These are phyloP conservation scores for Dioszegia aurantiaca DNA, from an alignment of 768 basidiomycete species.

Conservation along the genomic window DNA sequence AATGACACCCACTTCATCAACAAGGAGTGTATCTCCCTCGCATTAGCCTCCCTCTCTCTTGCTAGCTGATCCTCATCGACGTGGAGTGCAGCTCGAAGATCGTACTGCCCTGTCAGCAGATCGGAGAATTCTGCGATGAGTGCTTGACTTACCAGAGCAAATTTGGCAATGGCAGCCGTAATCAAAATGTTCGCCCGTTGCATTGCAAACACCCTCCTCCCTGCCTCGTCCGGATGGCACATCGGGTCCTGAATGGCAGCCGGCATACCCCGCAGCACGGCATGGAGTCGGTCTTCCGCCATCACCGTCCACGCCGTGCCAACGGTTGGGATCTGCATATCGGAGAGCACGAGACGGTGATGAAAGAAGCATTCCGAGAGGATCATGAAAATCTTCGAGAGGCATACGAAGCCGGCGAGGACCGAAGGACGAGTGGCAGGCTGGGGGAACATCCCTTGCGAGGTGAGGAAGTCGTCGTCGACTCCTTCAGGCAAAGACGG, in stretches of 20 bases:
- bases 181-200: constrained; percentile 47
- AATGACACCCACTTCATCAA: constrained; percentile 33
- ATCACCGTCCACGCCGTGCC: constrained; percentile 31
- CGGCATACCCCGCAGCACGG: constrained; percentile 28
- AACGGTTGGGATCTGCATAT: constrained; percentile 15
- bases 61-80: constrained; percentile 39
- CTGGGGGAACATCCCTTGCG: constrained; percentile 46
- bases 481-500: constrained; percentile 35
- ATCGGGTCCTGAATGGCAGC: constrained; percentile 26
- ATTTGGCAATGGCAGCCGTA: constrained; percentile 47
- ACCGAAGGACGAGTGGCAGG: constrained; percentile 30
- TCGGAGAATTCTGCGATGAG: background rate
- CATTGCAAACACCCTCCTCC: constrained; percentile 38
- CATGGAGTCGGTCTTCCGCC: constrained; percentile 37
- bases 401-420: constrained; percentile 39
- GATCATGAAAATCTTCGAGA: constrained; percentile 40
- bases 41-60: constrained; percentile 39
- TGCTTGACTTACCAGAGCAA: constrained; percentile 38
- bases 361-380: constrained; percentile 45
- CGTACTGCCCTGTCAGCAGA: constrained; percentile 29
- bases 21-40: constrained; percentile 41
- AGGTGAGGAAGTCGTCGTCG: constrained; percentile 47
- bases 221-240: constrained; percentile 1
- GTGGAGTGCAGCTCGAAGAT: constrained; percentile 36
- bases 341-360: constrained; percentile 32